Evolutionary conservation across 2,329 filamentous ascomycete genomes (phyloP).

Genomic region (Thielaviopsis euricoi): DNA sequence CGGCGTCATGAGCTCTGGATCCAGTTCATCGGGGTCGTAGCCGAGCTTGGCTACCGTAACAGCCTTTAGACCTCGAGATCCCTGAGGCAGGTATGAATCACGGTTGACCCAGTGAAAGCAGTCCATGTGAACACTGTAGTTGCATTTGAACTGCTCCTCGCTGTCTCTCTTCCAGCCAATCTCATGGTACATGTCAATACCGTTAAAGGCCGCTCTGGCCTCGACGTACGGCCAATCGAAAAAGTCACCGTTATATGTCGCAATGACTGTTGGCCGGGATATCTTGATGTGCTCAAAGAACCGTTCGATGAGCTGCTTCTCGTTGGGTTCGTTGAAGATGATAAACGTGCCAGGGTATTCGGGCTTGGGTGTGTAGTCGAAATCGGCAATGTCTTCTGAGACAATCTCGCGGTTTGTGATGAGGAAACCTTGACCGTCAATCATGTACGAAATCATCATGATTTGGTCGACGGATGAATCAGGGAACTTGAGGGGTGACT

Average conservation of each 20-base stretch:
- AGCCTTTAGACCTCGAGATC: slow-evolving; percentile 90
- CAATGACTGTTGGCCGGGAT: slow-evolving; percentile 85
- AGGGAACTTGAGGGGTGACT: slow-evolving; percentile 89
- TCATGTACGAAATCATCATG: slow-evolving; percentile 99
- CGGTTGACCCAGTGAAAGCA: slow-evolving; percentile 98
- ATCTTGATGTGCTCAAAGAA: slow-evolving; percentile 96
- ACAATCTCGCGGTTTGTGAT: slow-evolving; percentile 98
- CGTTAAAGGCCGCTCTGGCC: slow-evolving; percentile 76
- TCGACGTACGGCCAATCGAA: slow-evolving; percentile 99
- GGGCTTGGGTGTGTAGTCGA: slow-evolving; percentile 94
- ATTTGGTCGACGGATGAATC: slow-evolving; percentile 89
- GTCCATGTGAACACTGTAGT: slow-evolving; percentile 96
- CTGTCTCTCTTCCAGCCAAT: slow-evolving; percentile 92
- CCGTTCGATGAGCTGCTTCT: slow-evolving; percentile 71
- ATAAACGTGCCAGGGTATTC: slow-evolving; percentile 93
- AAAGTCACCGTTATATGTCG: slow-evolving; percentile 99
- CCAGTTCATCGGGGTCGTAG: slow-evolving; percentile 94
- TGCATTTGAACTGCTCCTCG: slow-evolving; percentile 92
- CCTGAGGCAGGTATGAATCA: slow-evolving; percentile 94
- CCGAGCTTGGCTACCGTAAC: slow-evolving; percentile 96
- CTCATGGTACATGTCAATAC: slow-evolving; percentile 98
- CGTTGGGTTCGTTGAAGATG: slow-evolving; percentile 95
- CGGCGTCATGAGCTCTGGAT: slow-evolving; percentile 93
- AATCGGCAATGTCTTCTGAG: slow-evolving; percentile 91
- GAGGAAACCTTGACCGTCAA: slow-evolving; percentile 91